phyloP scores from a whole-genome alignment of 495 filamentous ascomycete species.

The Neurospora pannonica region DNA sequence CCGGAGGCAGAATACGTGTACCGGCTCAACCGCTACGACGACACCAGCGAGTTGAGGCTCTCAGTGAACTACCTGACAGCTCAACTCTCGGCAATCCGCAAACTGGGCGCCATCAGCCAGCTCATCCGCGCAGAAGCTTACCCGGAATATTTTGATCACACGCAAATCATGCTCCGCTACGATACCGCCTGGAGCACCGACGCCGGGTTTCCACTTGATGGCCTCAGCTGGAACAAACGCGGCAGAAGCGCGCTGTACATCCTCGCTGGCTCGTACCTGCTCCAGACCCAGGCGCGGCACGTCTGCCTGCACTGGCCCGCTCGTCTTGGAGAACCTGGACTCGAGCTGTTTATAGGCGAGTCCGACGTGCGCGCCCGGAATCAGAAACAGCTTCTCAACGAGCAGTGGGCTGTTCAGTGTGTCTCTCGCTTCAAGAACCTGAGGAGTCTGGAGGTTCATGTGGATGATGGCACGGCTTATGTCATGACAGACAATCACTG shows the following conservation, averaged over 20 bases:
- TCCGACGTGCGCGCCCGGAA: background rate
- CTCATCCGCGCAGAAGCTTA: background rate
- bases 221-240: background rate
- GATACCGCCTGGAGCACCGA: background rate
- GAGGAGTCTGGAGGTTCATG: background rate
- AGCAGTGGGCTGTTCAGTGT: background rate
- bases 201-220: background rate
- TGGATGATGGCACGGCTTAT: background rate
- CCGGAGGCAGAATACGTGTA: background rate
- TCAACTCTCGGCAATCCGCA: background rate
- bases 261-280: background rate
- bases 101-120: background rate
- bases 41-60: background rate
- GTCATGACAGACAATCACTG: background rate
- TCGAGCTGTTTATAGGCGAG: too few relatives aligned
- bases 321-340: accelerated
- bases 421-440: background rate
- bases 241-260: background rate
- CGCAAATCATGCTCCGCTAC: background rate
- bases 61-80: background rate
- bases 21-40: background rate
- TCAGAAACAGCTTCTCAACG: background rate
- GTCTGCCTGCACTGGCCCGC: background rate
- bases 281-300: background rate
- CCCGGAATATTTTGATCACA: background rate